These are phyloP conservation scores for Aspergillus carbonarius DNA, from an alignment of 2,329 filamentous ascomycete species.

Conservation along the genomic window DNA sequence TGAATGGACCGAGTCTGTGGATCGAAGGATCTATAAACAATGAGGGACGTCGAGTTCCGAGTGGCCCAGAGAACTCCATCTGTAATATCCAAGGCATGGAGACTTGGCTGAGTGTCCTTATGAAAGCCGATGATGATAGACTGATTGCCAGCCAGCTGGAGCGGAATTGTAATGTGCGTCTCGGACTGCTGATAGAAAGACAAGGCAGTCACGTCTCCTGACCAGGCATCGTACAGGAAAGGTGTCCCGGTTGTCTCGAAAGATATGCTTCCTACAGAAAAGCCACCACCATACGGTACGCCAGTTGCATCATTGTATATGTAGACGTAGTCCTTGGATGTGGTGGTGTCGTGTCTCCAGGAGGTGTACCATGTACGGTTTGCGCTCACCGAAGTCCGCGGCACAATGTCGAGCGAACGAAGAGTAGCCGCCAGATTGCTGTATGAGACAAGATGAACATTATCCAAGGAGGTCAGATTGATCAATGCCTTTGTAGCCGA, in stretches of 20 bases:
- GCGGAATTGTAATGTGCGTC: conserved; percentile 31
- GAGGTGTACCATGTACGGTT: conserved; percentile 37
- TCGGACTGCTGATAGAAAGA: conserved; percentile 30
- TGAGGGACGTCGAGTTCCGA: not conserved
- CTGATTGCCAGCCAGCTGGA: conserved; percentile 42
- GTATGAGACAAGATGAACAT: conserved; percentile 36
- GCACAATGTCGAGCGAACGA: conserved; percentile 30
- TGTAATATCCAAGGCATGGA: conserved; percentile 12
- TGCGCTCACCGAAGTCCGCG: conserved; percentile 27
- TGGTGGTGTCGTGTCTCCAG: conserved; percentile 33
- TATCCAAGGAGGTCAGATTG: conserved; percentile 25
- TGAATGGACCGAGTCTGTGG: not conserved
- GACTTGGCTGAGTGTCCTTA: not conserved
- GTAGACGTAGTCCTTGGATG: conserved; percentile 37
- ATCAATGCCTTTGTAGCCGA: conserved; percentile 18
- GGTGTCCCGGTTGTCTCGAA: conserved; percentile 34
- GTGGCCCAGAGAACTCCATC: not conserved
- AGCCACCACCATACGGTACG: not conserved
- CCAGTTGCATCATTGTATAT: conserved; percentile 41
- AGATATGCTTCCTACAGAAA: conserved; percentile 23
- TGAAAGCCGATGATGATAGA: conserved; percentile 40
- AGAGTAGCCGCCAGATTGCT: conserved; percentile 34
- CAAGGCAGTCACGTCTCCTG: conserved; percentile 37
- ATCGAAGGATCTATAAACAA: not conserved
- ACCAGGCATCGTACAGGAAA: conserved; percentile 45